Conservation (phyloP, 2,329 filamentous ascomycete species). For the Elsinoe fawcettii region DNA sequence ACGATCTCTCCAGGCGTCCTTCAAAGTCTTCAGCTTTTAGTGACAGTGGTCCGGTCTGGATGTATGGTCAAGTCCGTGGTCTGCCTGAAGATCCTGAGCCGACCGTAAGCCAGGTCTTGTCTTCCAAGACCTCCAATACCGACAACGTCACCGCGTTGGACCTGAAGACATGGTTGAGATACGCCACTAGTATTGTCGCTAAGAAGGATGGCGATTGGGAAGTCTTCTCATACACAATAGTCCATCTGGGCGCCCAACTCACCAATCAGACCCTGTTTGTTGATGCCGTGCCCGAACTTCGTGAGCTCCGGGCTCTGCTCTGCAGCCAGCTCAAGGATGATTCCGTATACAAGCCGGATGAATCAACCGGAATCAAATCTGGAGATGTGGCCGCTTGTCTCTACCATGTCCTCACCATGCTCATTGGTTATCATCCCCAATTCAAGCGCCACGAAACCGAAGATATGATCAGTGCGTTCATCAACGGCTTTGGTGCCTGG, state of each 20-base stretch:
- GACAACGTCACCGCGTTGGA: slow-evolving; percentile 20
- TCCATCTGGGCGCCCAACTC: slow-evolving; percentile 78
- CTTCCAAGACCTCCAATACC: slow-evolving; percentile 30
- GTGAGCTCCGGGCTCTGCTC: slow-evolving; percentile 63
- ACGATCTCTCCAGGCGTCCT: slow-evolving; percentile 11
- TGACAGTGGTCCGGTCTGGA: slow-evolving; percentile 42
- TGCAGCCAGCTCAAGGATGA: slow-evolving; percentile 77
- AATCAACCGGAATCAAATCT: slow-evolving; percentile 69
- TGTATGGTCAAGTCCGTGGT: slow-evolving; percentile 46
- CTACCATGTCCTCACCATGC: slow-evolving; percentile 76
- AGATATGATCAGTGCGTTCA: slow-evolving; percentile 78
- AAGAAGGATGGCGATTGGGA: slow-evolving; percentile 54
- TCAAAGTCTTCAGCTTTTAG: slow-evolving; percentile 14
- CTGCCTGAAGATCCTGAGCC: slow-evolving; percentile 47
- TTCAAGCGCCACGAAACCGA: slow-evolving; percentile 82
- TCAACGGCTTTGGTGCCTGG: slow-evolving; percentile 59
- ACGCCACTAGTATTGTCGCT: slow-evolving; percentile 17
- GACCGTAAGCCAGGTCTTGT: slow-evolving; percentile 43
- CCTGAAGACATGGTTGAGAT: slow-evolving; percentile 17
- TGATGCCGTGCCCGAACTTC: slow-evolving; percentile 64
- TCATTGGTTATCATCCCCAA: slow-evolving; percentile 81
- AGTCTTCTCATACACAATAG: slow-evolving; percentile 80
- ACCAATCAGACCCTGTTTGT: slow-evolving; percentile 83
- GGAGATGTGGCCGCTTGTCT: slow-evolving; percentile 84
- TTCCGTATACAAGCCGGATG: slow-evolving; percentile 72